A percentile compares a stretch with the other conserved stretches of the same genome.
These are phyloP conservation scores for Metschnikowia santaceciliae DNA, from an alignment of 805 yeast genomes.

Conservation along the genomic window DNA sequence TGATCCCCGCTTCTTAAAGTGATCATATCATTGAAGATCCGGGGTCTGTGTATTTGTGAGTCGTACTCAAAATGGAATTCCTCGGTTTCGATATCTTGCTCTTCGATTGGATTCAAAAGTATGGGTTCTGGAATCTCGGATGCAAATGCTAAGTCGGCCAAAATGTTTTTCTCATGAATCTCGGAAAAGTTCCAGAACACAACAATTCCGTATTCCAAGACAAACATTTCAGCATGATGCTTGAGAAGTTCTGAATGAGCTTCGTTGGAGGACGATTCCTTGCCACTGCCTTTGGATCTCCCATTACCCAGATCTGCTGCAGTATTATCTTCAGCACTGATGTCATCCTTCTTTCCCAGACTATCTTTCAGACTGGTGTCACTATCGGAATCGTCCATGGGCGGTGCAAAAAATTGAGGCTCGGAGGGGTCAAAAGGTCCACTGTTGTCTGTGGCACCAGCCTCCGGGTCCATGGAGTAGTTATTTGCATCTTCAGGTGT, in stretches of 20 bases:
- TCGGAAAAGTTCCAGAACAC: conserved; percentile 97
- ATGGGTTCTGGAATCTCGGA: conserved; percentile 41
- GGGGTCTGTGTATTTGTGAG: conserved; percentile 54
- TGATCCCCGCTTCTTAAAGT: conserved; percentile 90
- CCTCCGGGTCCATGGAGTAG: conserved; percentile 44
- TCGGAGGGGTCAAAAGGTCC: conserved; percentile 85
- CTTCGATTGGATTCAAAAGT: conserved; percentile 70
- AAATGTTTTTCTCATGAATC: conserved; percentile 83
- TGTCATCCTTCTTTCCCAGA: conserved; percentile 8
- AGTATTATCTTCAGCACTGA: conserved; percentile 5
- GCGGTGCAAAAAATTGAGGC: conserved; percentile 78
- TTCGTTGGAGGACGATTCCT: conserved; percentile 1
- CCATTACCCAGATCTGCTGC: background rate
- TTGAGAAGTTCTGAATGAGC: conserved; percentile 45
- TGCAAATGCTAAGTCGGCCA: conserved; percentile 87
- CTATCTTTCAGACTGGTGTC: conserved; percentile 15
- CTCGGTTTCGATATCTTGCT: conserved; percentile 90
- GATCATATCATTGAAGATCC: conserved; percentile 91
- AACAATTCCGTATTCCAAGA: conserved; percentile 90
- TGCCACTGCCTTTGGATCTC: background rate
- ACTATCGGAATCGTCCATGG: conserved; percentile 13
- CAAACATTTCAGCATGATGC: conserved; percentile 81
- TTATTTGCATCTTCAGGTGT: conserved; percentile 54
- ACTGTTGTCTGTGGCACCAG: conserved; percentile 38
- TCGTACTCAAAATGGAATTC: conserved; percentile 77